Conservation (phyloP, 179 eudicot genomes). For the Patellifolia procumbens region DNA sequence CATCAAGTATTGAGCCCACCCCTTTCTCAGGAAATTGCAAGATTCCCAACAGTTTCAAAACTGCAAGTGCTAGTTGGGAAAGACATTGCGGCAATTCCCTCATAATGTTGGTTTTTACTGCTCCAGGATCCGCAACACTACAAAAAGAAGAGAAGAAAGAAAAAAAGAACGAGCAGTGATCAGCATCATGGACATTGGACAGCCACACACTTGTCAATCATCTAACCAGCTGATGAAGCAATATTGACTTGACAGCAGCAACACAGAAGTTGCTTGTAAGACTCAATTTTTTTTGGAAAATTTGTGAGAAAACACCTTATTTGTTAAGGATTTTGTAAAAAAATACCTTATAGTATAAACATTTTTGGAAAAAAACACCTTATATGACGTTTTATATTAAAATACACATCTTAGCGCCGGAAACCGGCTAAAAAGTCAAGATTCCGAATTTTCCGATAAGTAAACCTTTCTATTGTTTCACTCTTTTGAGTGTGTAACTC, state of each 20-base stretch:
- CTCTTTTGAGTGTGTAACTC: no score
- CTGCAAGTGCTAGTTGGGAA: slow-evolving; percentile 47
- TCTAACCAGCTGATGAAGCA: neutral
- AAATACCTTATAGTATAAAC: no score
- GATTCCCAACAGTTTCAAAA: slow-evolving; percentile 59
- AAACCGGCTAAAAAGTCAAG: no score
- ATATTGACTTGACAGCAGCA: neutral
- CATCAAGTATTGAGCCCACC: slow-evolving; percentile 63
- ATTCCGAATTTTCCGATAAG: no score
- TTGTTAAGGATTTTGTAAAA: no score
- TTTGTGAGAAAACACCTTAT: neutral
- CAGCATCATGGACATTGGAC: slow-evolving; percentile 6
- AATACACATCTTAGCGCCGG: no score
- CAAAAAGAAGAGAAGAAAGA: slow-evolving; percentile 22
- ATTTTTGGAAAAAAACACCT: no score
- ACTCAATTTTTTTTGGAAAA: neutral
- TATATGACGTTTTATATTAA: no score
- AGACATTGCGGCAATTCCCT: slow-evolving; percentile 65
- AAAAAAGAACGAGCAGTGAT: slow-evolving; percentile 5
- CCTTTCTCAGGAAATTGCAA: slow-evolving; percentile 71
- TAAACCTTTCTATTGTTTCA: no score
- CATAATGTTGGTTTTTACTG: slow-evolving; percentile 80
- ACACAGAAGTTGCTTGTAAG: neutral
- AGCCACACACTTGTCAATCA: neutral
- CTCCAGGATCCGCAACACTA: slow-evolving; percentile 92